Conservation (phyloP, 2,329 filamentous ascomycete species). For the Phaeosphaeria sp. region DNA sequence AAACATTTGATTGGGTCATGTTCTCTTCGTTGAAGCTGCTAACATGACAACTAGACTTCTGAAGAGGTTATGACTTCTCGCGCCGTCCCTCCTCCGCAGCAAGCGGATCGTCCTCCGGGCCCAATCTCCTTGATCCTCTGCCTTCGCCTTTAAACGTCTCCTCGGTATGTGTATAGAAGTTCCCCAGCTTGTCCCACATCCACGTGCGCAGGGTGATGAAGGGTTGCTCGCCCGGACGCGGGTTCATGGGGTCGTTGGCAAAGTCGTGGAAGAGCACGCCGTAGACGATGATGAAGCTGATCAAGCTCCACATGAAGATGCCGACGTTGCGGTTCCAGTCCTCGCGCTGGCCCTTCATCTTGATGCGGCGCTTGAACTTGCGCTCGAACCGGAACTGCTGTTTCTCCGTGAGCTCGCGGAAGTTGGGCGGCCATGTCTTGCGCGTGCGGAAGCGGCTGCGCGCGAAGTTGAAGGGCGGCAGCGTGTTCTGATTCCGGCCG, state of each 20-base stretch:
- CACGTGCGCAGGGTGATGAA: constrained; percentile 35
- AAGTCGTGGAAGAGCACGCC: constrained; percentile 69
- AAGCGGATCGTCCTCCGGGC: not conserved
- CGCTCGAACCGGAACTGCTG: constrained; percentile 81
- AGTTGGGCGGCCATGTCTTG: constrained; percentile 80
- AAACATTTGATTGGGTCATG: not conserved
- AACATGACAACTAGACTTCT: not conserved
- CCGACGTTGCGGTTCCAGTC: constrained; percentile 70
- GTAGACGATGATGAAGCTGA: constrained; percentile 62
- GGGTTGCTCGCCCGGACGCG: constrained; percentile 38
- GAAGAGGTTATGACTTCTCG: not conserved
- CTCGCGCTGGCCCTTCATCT: constrained; percentile 67
- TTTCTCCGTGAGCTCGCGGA: constrained; percentile 71
- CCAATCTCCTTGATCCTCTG: constrained; percentile 19
- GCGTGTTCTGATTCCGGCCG: constrained; percentile 49
- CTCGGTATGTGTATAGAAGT: constrained; percentile 38
- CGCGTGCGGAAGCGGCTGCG: constrained; percentile 69
- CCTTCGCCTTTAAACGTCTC: constrained; percentile 10
- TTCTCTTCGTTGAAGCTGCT: constrained; percentile 3
- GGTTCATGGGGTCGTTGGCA: constrained; percentile 39
- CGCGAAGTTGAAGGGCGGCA: constrained; percentile 52
- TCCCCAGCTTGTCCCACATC: constrained; percentile 35
- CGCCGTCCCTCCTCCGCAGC: not conserved
- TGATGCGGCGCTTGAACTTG: constrained; percentile 75
- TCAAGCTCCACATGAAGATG: constrained; percentile 63